Evolutionary conservation across 2,329 filamentous ascomycete species (phyloP).

Genomic region (Epichloe uncinata): DNA sequence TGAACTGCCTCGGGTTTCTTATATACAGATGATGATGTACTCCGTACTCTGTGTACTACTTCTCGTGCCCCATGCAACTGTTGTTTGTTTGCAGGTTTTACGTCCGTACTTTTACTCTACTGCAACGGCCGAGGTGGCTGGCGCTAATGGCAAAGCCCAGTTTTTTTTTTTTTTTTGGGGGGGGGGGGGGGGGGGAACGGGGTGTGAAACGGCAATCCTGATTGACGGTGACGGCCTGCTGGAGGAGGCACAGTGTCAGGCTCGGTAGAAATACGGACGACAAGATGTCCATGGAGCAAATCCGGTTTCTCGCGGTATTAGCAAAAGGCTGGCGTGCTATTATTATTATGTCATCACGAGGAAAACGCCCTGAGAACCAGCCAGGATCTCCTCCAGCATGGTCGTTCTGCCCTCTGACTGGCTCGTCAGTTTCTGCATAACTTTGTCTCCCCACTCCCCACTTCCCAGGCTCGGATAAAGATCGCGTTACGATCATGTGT

Average conservation of each 20-base stretch:
- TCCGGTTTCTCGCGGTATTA: no score
- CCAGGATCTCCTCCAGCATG: constrained; percentile 2
- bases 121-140: background rate
- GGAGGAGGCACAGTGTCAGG: background rate
- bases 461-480: background rate
- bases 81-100: no score
- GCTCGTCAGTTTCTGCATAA: background rate
- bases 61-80: no score
- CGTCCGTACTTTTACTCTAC: no score
- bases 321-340: no score
- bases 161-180: background rate
- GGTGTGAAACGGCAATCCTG: no score
- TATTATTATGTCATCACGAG: background rate
- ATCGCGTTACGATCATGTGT: background rate
- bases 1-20: no score
- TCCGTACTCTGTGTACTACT: no score
- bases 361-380: background rate
- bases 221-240: background rate
- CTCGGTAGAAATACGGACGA: background rate
- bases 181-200: no score
- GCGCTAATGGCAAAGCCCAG: background rate
- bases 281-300: background rate
- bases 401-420: constrained; percentile 5
- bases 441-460: background rate
- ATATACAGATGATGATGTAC: no score